These are phyloP conservation scores for Litsea cubeba DNA, from an alignment of 164 flowering plant species.

Conservation along the genomic window DNA sequence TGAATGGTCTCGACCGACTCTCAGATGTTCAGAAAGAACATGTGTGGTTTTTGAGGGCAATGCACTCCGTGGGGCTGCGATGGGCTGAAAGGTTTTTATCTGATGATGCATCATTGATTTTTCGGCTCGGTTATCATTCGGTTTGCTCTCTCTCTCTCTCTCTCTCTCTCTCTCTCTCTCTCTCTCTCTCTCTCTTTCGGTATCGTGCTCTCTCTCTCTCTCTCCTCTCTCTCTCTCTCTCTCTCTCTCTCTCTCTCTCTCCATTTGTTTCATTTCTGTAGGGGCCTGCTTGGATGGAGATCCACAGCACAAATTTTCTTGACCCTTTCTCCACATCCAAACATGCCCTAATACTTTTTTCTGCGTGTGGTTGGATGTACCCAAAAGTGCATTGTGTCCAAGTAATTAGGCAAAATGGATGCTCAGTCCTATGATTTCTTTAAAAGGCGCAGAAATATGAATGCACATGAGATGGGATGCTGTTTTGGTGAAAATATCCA, in stretches of 20 bases:
- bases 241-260: neutral
- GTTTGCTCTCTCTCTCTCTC: conserved; percentile 29
- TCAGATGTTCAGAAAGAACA: conserved; percentile 66
- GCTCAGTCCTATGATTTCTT: no score
- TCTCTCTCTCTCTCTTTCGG: neutral
- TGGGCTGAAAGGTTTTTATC: conserved; percentile 59
- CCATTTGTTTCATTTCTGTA: no score
- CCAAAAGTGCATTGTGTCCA: no score
- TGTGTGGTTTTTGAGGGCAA: conserved; percentile 47
- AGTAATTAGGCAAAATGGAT: no score
- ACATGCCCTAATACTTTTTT: no score
- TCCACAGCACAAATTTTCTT: no score
- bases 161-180: neutral
- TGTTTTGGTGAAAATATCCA: no score
- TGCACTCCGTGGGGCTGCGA: conserved; percentile 67
- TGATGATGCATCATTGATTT: conserved; percentile 59
- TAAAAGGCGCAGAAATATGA: no score
- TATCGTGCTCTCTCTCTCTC: neutral
- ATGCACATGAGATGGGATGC: no score
- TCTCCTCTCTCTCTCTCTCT: neutral
- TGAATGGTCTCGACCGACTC: conserved; percentile 61
- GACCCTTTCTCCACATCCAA: no score
- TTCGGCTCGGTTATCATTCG: conserved; percentile 94
- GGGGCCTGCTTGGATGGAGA: no score
- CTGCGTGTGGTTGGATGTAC: no score